phyloP scores from a whole-genome alignment of 441 rosid species.

The Aquilaria agallochum region DNA sequence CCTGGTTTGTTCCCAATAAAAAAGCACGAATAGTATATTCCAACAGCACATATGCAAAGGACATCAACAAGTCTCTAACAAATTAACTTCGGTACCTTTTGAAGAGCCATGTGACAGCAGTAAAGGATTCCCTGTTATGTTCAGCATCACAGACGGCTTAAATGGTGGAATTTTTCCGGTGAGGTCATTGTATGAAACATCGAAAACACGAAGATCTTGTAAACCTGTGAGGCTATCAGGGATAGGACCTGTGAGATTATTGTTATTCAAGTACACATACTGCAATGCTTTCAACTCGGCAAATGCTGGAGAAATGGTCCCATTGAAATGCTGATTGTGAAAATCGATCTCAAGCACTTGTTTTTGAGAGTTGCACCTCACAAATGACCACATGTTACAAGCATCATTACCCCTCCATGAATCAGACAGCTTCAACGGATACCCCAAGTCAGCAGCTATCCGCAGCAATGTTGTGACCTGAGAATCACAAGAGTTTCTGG shows the following conservation, averaged over 20 bases:
- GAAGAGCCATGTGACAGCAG: background rate
- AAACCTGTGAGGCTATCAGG: constrained; percentile 47
- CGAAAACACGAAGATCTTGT: constrained; percentile 32
- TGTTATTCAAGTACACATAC: constrained; percentile 38
- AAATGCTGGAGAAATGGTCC: constrained; percentile 52
- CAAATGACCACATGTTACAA: constrained; percentile 34
- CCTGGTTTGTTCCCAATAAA: too few species aligned
- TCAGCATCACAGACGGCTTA: background rate
- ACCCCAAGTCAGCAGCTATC: constrained; percentile 45
- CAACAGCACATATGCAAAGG: too few species aligned
- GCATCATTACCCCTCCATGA: constrained; percentile 58
- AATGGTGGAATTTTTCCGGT: constrained; percentile 35
- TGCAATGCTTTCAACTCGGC: constrained; percentile 38
- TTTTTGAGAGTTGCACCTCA: constrained; percentile 30
- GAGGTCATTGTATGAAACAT: constrained; percentile 62
- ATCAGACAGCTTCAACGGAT: constrained; percentile 36
- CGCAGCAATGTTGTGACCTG: constrained; percentile 47
- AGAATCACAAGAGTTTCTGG: constrained; percentile 29
- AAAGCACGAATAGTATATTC: too few species aligned
- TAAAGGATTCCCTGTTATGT: background rate
- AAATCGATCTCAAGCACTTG: constrained; percentile 29
- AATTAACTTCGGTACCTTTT: too few species aligned
- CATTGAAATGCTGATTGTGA: constrained; percentile 31
- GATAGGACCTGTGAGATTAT: constrained; percentile 47
- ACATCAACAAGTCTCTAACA: too few species aligned